Conservation (phyloP, 106 monocot genomes). For the Triglochin maritima region DNA sequence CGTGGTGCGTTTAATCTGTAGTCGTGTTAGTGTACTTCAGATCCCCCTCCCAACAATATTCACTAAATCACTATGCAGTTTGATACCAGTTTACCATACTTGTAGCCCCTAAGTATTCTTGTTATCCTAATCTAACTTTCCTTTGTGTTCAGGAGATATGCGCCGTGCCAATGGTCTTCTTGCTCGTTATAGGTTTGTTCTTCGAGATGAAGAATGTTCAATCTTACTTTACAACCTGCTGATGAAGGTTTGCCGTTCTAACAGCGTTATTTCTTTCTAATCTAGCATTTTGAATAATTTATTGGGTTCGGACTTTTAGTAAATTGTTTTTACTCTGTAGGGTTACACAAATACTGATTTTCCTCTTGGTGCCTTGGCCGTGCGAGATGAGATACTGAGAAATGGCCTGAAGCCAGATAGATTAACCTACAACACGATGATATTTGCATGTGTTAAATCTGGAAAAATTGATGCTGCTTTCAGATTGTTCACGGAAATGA, state of each 20-base stretch:
- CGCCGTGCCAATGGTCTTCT: constrained; percentile 83
- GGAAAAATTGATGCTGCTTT: constrained; percentile 50
- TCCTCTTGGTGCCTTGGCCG: constrained; percentile 66
- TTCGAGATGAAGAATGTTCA: constrained; percentile 42
- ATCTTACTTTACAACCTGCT: constrained; percentile 68
- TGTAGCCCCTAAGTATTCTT: background rate
- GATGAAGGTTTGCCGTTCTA: constrained; percentile 47
- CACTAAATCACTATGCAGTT: too few species aligned
- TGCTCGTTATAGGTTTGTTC: constrained; percentile 50
- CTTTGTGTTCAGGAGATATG: constrained; percentile 58
- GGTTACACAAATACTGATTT: constrained; percentile 66
- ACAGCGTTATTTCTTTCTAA: background rate
- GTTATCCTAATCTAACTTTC: background rate
- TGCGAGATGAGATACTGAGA: constrained; percentile 63
- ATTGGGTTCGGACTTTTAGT: too few species aligned
- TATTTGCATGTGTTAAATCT: constrained; percentile 60
- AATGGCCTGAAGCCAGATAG: constrained; percentile 77
- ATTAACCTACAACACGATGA: constrained; percentile 65
- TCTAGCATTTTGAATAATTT: background rate
- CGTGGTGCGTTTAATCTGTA: too few species aligned
- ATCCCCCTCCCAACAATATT: too few species aligned
- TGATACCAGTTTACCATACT: too few species aligned
- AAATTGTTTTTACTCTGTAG: constrained; percentile 17
- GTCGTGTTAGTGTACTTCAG: too few species aligned
- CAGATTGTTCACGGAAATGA: constrained; percentile 74